Base-by-base conservation (phyloP, 1,284 basidiomycete genomes). In the Trametes hirsuta region DNA sequence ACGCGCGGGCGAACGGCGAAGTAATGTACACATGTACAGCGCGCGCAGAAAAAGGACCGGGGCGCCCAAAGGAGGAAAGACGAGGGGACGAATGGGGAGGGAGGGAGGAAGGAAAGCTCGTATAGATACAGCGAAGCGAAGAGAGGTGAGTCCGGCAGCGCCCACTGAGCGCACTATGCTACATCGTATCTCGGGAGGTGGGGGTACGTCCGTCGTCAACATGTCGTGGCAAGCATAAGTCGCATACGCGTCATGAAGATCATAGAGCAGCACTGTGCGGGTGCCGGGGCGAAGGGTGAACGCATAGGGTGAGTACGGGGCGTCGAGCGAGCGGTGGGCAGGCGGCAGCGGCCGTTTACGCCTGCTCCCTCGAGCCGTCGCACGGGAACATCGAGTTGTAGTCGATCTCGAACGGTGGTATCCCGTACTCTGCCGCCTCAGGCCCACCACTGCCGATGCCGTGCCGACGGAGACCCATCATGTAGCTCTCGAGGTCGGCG, bases 401-500 rank as follows among this genome's bases (percentile, higher is more conserved):
- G 50, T 69, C 63, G 47, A 67, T 47, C 30, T 65, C 57, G 52
- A 55, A 57, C 3, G 64, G 53, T 46, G 66, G 53, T 25, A 55
- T 30, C 54, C 49, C 50, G 55, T 64, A 68, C 25, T 41, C 35
- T 18, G 39, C 15, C 22, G 49, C 34, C 39, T 54, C 64, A 0
- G 45, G 24, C 22, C 11, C 9, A 49, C 59, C 49, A n/a, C 11
- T 34, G 47, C 52, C 47, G 46, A 69, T 68, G 11, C 61, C 65
- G 24, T 61, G 62, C 12, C 63, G 64, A 18, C 59, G 57, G 35
- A 71, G 57, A n/a, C 68, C 69, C 22, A 61, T 39, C 12, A 63
- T 48, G 59, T 71, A 71, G 21, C 65, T 47, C 54, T 68, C 61
- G 51, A 68, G 58, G 54, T 69, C 64, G 39, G 50, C 55, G 36